Evolutionary conservation across 2,329 filamentous ascomycete species (phyloP), one percentile per base, ranked within the genome.

Genomic region (Fusarium pseudograminearum): DNA sequence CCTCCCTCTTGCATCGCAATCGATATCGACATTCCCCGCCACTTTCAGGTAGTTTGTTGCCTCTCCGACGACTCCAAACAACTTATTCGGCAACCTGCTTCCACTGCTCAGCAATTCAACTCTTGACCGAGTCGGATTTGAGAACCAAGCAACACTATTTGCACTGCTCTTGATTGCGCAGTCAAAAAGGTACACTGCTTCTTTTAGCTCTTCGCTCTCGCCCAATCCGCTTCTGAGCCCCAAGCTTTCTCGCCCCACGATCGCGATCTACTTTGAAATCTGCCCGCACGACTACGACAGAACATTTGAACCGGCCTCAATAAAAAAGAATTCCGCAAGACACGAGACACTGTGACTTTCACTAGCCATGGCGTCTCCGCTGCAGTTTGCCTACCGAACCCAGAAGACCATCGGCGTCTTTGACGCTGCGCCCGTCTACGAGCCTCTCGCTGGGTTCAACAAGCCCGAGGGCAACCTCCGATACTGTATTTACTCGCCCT

Each of bases 361-460:
- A 90, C 89, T 94, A 94, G 92, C 90, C 89, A 98, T 97, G 94
- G 92, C 93, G 81, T 90, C 87, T 86, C 90, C 93, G 78, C 91
- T 95, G 84, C 95, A 98, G 89, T 92, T 98, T 90, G 93, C 93
- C 83, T 97, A 92, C 87, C 93, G 96, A 84, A 98, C 96, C 82
- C 92, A 94, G 83, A 98, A 98, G 90, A 91, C 90, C 81, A 94
- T 99, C 85, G 94, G 94, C 78, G 86, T 98, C 82, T 89, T 97
- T 83, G 93, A 98, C 85, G 93, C 94, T 77, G 92, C 90, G 73
- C 96, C 96, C 67, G 88, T 91, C 78, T 99, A 99, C 83, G 88
- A 93, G 81, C 84, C 91, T 78, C 87, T 98, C 78, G 84, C 92
- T 77, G 95, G 92, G 76, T 98, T 98, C 81, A 80, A 80, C 76